Base-by-base conservation (phyloP, 202 grass and related monocot genomes). In the Zoysia matrella region DNA sequence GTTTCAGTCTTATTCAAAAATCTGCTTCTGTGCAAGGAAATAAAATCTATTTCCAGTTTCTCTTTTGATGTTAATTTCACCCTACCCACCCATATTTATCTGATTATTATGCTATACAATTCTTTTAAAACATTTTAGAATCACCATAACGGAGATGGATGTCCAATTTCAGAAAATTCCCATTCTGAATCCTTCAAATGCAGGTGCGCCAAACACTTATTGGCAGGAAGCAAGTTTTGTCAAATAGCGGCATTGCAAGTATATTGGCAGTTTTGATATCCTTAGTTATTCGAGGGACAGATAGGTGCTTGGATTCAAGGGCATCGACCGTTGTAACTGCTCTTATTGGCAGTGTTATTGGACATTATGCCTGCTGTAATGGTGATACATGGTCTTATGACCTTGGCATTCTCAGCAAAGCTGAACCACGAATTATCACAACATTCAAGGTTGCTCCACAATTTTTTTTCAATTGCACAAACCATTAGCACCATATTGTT, bases 171-270 rank as follows among this genome's bases (percentile, higher is more conserved):
- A 75, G 78, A 78, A 89, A 87, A 73, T 46, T 46, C 45, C 45
- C 45, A 3, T 84, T 80, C 80, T 79, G 73, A 80, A 87, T 87
- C 69, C 86, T 84, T 82, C 83, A 87, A 84, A 89, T 87, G 83
- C 86, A 89, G 72, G 87, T 81, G 80, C 73, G 12, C 53, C 77
- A 72, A 68, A 83, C 67, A 85, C 64, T 89, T 81, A 84, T 89
- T 95, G 90, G 57, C 90, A 99, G 91, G 93, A 92, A 88, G 86
- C 96, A 99, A 84, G 96, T 95, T 80, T 86, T 99, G 71, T 90
- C 91, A 85, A 99, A 96, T 69, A 92, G 96, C 41, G 89, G 87
- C 18, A 89, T 94, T 48, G 91, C 96, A 62, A 90, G 72, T 71
- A 71, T 96, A 80, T 83, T 99, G 80, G 89, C 89, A 71, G 80